A percentile compares a stretch with the other conserved stretches of the same genome.
phyloP scores from a whole-genome alignment of 2,329 filamentous ascomycete species.

The Colletotrichum karsti region DNA sequence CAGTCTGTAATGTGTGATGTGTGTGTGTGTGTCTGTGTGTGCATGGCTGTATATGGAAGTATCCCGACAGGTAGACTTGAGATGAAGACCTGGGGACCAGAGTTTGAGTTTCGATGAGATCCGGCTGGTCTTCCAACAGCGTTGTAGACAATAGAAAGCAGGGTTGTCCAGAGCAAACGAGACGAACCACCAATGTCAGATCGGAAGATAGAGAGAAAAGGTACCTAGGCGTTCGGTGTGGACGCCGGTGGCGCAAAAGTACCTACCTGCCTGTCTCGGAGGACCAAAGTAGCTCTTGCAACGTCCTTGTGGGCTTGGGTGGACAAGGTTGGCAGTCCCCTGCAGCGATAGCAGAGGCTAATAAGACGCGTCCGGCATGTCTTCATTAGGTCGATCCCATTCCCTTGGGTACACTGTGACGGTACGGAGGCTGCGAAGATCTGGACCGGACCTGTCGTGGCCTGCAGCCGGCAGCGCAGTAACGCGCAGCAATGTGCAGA shows the following conservation, averaged over 20 bases:
- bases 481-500: constrained; percentile 3
- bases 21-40: neutral
- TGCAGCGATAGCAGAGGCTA: constrained; percentile 30
- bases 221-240: constrained; percentile 7
- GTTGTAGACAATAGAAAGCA: neutral
- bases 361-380: constrained; percentile 31
- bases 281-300: constrained; percentile 10
- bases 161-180: neutral
- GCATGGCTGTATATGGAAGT: neutral
- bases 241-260: constrained; percentile 21
- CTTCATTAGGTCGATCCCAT: constrained; percentile 30
- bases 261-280: constrained; percentile 25
- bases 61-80: neutral
- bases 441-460: constrained; percentile 22
- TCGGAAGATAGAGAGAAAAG: neutral
- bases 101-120: neutral
- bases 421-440: constrained; percentile 25
- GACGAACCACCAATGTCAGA: neutral
- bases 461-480: constrained; percentile 24
- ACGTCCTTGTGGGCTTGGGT: constrained; percentile 10
- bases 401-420: constrained; percentile 29
- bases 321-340: constrained; percentile 21
- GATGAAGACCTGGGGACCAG: neutral
- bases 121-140: neutral
- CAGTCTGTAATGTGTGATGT: neutral